These are phyloP conservation scores for Hemileccinum impolitum DNA, from an alignment of 768 basidiomycete species.

Conservation along the genomic window DNA sequence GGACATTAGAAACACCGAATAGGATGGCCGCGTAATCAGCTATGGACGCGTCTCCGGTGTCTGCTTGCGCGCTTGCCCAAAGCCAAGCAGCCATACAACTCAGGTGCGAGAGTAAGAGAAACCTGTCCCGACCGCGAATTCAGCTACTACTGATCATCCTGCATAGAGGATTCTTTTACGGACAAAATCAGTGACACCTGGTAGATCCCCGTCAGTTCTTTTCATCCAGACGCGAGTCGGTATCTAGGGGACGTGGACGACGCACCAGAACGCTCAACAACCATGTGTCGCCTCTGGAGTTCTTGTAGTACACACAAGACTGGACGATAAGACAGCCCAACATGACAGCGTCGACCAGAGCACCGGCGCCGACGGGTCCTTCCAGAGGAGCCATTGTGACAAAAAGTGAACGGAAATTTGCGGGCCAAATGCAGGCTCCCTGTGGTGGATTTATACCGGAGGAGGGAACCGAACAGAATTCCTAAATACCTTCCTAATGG, in stretches of 20 bases:
- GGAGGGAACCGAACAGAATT: slow-evolving; percentile 8
- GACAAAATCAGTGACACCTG: slow-evolving; percentile 19
- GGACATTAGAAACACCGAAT: slow-evolving; percentile 17
- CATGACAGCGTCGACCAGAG: slow-evolving; percentile 20
- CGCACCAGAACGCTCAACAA: slow-evolving; percentile 17
- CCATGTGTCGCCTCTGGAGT: slow-evolving; percentile 13
- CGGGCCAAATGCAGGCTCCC: background rate
- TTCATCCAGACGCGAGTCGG: background rate
- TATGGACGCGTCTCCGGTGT: background rate
- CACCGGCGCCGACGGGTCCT: slow-evolving; percentile 23
- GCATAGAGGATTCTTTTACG: background rate
- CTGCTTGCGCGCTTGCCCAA: slow-evolving; percentile 13
- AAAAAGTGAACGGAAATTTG: background rate
- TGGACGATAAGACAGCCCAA: slow-evolving; percentile 26
- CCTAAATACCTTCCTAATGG: background rate
- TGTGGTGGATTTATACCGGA: slow-evolving; percentile 16
- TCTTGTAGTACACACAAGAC: slow-evolving; percentile 26
- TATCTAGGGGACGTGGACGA: background rate
- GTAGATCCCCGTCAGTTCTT: slow-evolving; percentile 2
- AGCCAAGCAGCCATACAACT: slow-evolving; percentile 18
- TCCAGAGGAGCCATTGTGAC: slow-evolving; percentile 22
- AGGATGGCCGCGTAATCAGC: slow-evolving; percentile 13
- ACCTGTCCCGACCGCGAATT: slow-evolving; percentile 5
- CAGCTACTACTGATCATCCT: slow-evolving; percentile 1
- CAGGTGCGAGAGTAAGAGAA: slow-evolving; percentile 16